Evolutionary conservation across 1,139 yeast genomes (phyloP).

Genomic region (Geotrichum aggregatum): DNA sequence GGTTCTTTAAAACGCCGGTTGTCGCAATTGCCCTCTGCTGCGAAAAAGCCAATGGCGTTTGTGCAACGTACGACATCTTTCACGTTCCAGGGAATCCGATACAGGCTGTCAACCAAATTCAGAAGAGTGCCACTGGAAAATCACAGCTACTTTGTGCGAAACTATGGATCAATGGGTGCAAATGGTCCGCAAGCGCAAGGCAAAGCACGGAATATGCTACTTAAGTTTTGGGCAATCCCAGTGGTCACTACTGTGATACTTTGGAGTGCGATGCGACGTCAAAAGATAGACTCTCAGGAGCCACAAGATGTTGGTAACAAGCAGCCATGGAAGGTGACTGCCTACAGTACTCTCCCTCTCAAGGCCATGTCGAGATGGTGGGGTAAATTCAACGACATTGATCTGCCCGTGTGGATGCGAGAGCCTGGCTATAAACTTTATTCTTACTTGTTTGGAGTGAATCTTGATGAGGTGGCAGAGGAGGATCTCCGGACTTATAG

Average conservation of each 20-base stretch:
- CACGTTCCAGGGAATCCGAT: conserved; percentile 13
- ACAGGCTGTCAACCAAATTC: conserved; percentile 12
- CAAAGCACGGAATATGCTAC: conserved; percentile 28
- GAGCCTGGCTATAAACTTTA: conserved; percentile 76
- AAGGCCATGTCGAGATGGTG: conserved; percentile 87
- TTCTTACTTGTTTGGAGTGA: conserved; percentile 80
- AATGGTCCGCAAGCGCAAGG: conserved; percentile 26
- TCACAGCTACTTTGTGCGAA: conserved; percentile 2
- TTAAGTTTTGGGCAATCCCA: conserved; percentile 23
- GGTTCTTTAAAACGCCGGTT: conserved; percentile 32
- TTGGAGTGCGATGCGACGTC: conserved; percentile 18
- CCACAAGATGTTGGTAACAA: conserved; percentile 39
- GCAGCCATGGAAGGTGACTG: conserved; percentile 82
- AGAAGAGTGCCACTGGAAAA: conserved; percentile 8
- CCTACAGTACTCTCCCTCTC: conserved; percentile 85
- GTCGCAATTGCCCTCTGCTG: conserved; percentile 16
- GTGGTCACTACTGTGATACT: conserved; percentile 28
- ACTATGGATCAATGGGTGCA: conserved; percentile 9
- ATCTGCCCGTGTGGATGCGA: conserved; percentile 84
- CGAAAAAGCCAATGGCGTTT: conserved; percentile 20
- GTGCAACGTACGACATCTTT: conserved; percentile 10
- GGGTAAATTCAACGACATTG: conserved; percentile 85
- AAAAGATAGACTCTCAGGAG: conserved; percentile 17
- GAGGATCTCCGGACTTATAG: conserved; percentile 68
- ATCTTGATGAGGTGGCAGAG: conserved; percentile 82